These are phyloP conservation scores for Monotropa hypopitys DNA, from an alignment of 179 eudicot genomes.

Conservation along the genomic window DNA sequence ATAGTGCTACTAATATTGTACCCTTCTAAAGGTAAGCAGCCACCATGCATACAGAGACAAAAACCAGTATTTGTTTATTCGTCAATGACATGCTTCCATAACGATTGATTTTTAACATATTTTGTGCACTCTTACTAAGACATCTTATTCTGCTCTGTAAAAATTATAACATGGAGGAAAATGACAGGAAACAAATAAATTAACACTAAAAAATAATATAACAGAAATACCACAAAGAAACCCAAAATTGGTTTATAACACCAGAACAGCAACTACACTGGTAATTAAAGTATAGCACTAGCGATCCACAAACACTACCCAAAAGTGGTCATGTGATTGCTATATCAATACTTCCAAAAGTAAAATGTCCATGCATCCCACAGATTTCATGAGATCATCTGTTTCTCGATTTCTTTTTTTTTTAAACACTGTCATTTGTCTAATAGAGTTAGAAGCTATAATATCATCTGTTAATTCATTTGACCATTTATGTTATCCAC, in stretches of 20 bases:
- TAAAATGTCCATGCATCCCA: not conserved
- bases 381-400: not conserved
- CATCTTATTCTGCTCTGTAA: not conserved
- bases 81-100: not conserved
- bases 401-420: not conserved
- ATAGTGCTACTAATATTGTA: not conserved
- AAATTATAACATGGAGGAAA: not conserved
- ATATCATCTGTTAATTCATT: not conserved
- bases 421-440: not conserved
- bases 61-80: not conserved
- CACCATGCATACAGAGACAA: not conserved
- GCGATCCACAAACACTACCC: not conserved
- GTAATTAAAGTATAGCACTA: not conserved
- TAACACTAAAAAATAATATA: not conserved
- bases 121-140: not conserved
- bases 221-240: not conserved
- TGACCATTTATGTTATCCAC: not conserved
- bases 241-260: not conserved
- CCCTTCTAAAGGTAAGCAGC: not conserved
- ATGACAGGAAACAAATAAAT: not conserved
- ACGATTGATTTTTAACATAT: not conserved
- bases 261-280: not conserved
- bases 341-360: not conserved
- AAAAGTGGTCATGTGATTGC: not conserved
- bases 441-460: not conserved